Percentiles rank a stretch among this genome's conserved stretches.
Conservation (phyloP, 495 filamentous ascomycete species). For the Tuber calosporum region DNA sequence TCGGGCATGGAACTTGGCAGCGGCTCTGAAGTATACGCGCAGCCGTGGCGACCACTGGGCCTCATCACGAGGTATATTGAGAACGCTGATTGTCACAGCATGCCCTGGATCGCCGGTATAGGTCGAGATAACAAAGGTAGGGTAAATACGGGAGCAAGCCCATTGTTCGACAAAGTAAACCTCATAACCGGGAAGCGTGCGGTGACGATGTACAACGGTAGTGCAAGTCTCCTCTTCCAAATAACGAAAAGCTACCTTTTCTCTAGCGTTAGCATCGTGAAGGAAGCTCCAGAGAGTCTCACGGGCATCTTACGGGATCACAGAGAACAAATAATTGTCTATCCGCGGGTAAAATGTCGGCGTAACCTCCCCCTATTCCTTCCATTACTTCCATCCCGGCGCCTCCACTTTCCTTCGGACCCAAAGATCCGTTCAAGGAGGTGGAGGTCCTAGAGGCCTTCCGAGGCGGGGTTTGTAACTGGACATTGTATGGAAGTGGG, state of each 20-base stretch:
- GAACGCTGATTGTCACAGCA: conserved; percentile 65
- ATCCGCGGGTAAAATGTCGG: conserved; percentile 9
- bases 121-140: conserved; percentile 85
- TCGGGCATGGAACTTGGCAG: conserved; percentile 74
- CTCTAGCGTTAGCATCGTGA: not conserved
- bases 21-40: conserved; percentile 74
- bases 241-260: conserved; percentile 49
- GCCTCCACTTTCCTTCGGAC: conserved; percentile 19
- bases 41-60: conserved; percentile 69
- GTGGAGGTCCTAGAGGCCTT: conserved; percentile 18
- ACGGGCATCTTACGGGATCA: conserved; percentile 35
- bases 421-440: conserved; percentile 9
- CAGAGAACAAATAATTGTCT: conserved; percentile 37
- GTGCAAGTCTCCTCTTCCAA: conserved; percentile 80
- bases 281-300: not conserved
- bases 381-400: conserved; percentile 21
- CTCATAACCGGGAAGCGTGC: conserved; percentile 73
- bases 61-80: conserved; percentile 78
- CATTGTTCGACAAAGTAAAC: conserved; percentile 96
- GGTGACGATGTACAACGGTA: conserved; percentile 62
- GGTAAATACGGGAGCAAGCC: conserved; percentile 84
- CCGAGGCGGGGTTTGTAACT: conserved; percentile 20
- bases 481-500: conserved; percentile 16
- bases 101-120: conserved; percentile 85
- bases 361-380: conserved; percentile 28